Percentiles rank a stretch among this genome's conserved stretches.
phyloP scores from a whole-genome alignment of 2,329 filamentous ascomycete species.

The Penicillium frequentans region DNA sequence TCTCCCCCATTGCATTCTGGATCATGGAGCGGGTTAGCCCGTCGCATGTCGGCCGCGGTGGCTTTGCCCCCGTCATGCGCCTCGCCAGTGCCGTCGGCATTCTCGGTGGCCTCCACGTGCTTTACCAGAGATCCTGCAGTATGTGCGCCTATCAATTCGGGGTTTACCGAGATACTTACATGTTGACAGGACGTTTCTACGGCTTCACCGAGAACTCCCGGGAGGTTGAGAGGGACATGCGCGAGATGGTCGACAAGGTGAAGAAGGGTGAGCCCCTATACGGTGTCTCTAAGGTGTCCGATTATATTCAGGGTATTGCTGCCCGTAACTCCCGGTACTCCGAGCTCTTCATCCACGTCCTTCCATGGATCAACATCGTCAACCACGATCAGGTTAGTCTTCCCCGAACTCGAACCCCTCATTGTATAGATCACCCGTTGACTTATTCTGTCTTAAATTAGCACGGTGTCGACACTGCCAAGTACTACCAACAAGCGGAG shows the following conservation, averaged over 20 bases:
- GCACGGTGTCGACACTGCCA: constrained; percentile 96
- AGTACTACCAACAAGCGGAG: constrained; percentile 97
- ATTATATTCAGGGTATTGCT: constrained; percentile 92
- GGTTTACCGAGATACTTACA: constrained; percentile 8
- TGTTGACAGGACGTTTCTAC: constrained; percentile 79
- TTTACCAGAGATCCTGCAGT: constrained; percentile 83
- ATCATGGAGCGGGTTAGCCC: constrained; percentile 82
- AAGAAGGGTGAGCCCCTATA: constrained; percentile 90
- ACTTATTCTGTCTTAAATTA: constrained; percentile 50
- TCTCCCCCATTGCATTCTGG: constrained; percentile 72
- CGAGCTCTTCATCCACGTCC: constrained; percentile 75
- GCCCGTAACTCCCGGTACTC: constrained; percentile 91
- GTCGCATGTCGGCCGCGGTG: constrained; percentile 78
- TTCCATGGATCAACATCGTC: constrained; percentile 98
- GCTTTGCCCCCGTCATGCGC: constrained; percentile 80
- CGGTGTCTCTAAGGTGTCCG: constrained; percentile 72
- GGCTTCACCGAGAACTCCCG: constrained; percentile 89
- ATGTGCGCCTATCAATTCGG: constrained; percentile 45
- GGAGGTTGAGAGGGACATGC: constrained; percentile 95
- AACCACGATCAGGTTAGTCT: constrained; percentile 72
- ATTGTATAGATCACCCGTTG: neutral
- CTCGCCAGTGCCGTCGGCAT: constrained; percentile 71
- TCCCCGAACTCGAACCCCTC: neutral
- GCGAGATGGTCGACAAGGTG: constrained; percentile 95
- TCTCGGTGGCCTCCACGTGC: constrained; percentile 76